Percentiles rank a stretch among this genome's conserved stretches.
These are phyloP conservation scores for Rhodotorula sp. DNA, from an alignment of 1,284 basidiomycete genomes.

Conservation along the genomic window DNA sequence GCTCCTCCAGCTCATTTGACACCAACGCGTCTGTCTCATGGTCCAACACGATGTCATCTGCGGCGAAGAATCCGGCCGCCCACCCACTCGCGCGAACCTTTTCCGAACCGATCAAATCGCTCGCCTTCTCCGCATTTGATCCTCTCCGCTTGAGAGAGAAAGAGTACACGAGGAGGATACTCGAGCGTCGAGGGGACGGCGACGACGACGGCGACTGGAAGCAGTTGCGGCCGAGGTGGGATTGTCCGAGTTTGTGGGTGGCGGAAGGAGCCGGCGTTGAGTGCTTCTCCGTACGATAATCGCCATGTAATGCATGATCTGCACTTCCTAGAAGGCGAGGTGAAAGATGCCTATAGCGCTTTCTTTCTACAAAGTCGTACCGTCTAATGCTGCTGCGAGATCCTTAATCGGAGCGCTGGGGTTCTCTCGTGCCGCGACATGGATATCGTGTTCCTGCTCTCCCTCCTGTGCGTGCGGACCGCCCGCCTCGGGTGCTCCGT, in stretches of 20 bases:
- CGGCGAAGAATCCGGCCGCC: neutral
- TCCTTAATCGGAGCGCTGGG: conserved; percentile 26
- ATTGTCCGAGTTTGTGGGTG: conserved; percentile 20
- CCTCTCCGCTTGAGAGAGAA: neutral
- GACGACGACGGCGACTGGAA: neutral
- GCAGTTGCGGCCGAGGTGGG: neutral
- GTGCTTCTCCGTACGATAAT: conserved; percentile 10
- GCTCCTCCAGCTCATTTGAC: neutral
- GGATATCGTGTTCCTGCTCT: conserved; percentile 20
- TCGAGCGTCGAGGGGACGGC: neutral
- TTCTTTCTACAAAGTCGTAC: conserved; percentile 16
- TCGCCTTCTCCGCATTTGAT: conserved; percentile 14
- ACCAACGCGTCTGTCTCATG: neutral
- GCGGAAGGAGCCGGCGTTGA: conserved; percentile 18
- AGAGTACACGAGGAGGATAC: neutral
- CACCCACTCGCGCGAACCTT: conserved; percentile 1
- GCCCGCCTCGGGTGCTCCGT: neutral
- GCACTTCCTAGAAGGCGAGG: too few species aligned
- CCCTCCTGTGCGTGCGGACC: neutral
- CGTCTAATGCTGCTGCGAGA: conserved; percentile 27
- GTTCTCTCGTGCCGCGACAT: conserved; percentile 23
- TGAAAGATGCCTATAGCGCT: too few species aligned
- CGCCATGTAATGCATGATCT: neutral
- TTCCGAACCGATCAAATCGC: neutral
- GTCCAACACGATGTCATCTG: neutral